Evolutionary conservation across 139 green algal species (phyloP).

Genomic region (Chara braunii): DNA sequence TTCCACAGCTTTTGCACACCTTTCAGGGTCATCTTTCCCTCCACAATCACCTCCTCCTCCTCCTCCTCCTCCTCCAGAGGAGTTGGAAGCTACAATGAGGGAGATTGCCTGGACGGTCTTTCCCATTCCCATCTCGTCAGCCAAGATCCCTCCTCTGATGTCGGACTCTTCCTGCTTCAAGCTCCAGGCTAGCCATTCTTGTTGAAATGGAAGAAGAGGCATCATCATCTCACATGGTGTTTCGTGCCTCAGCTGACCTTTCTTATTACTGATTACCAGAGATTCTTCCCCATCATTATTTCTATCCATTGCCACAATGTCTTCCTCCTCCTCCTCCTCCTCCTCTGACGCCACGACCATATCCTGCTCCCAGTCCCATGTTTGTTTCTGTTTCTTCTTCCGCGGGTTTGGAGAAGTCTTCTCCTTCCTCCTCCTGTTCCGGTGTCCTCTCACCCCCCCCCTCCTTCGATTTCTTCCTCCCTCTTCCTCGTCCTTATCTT

Average conservation of each 20-base stretch:
- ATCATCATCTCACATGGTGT: conserved; percentile 57
- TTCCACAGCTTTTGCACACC: too few species aligned
- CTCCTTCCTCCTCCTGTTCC: background rate
- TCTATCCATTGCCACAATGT: background rate
- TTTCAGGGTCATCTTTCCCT: too few species aligned
- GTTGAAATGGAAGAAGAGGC: conserved; percentile 86
- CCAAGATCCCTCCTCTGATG: conserved; percentile 69
- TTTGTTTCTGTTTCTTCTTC: background rate
- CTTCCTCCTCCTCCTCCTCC: background rate
- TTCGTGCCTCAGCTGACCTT: conserved; percentile 11
- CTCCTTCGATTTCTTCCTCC: background rate
- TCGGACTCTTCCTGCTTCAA: conserved; percentile 14
- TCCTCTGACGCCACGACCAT: background rate
- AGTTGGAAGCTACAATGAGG: conserved; percentile 68
- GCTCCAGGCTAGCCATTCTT: conserved; percentile 41
- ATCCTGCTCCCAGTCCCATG: background rate
- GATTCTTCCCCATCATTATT: background rate
- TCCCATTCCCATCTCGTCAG: conserved; percentile 87
- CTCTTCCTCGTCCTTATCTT: background rate
- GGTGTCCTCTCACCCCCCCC: background rate
- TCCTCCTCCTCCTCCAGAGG: too few species aligned
- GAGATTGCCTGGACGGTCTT: conserved; percentile 72
- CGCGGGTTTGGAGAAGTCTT: background rate
- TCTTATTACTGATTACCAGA: background rate
- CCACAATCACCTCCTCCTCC: too few species aligned